Base-by-base conservation (phyloP, 129 eudicot species). In the Kitagawia praeruptora region DNA sequence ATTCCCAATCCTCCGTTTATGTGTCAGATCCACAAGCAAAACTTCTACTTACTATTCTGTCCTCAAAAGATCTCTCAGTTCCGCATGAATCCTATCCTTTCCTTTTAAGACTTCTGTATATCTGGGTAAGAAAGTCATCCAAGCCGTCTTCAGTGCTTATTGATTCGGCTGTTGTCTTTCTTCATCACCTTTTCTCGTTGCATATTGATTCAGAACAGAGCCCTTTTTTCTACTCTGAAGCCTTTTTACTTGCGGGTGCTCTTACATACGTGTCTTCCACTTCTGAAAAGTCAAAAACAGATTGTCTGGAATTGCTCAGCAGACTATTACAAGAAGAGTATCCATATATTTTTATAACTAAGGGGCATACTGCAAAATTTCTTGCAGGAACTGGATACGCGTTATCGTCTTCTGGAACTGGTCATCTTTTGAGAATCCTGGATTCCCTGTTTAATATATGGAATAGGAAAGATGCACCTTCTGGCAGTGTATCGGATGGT, bases 1-100 rank as follows among this genome's bases (percentile, higher is more conserved):
- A 54, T 54, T 88, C 96, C 47, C 91, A 91, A 80, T 54, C 54
- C 64, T 84, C 96, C 8, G 88, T 92, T 67, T 86, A 85, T 64
- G 95, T 96, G 73, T 92, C 95, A 5, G 99, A 92, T 81, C 99
- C 99, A 25, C 98, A 92, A 87, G 99, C 97, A 40, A 96, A 89
- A 79, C 91, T 96, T 78, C 39, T 92, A n/a, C 47, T 90, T 76
- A 82, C 95, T 21, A 87, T 96, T 86, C 87, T 96, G 42, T 89
- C 98, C 67, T 85, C 84, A 40, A 81, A 86, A 42, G 45, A 80
- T 72, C 71, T 87, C 56, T 84, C 89, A 15, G 82, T 87, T 74
- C 97, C 99, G 15, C 80, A 66, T 53, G 95, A 96, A 76, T 85
- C 99, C 75, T 92, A 86, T 82, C 92, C 91, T 51, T 88, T 86